Base-by-base conservation (phyloP, 176 grass and related monocot genomes). In the Alopecurus myosuroides region DNA sequence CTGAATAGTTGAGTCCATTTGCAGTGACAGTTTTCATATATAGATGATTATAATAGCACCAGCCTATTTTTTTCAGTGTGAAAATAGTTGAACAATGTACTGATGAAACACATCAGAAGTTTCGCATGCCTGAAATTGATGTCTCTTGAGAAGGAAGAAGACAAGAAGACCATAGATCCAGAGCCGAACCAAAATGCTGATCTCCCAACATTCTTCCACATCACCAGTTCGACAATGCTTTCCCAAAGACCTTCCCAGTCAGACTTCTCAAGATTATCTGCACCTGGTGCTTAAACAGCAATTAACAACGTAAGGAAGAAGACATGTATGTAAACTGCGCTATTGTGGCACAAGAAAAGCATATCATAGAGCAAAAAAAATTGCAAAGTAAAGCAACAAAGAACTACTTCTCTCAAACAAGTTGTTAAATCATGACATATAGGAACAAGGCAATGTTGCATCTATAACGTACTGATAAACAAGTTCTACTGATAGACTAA, bases 131-230 rank as follows among this genome's bases (percentile, higher is more conserved):
- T 95, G 85, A 92, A 92, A 39, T 84, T 62, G 28, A 92, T 76
- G 67, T 88, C 82, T 82, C 44, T 88, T 57, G 93, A 90, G 37
- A 88, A 92, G 70, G 87, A 90, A 76, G 88, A 86, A 63, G 92
- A 92, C 26, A 92, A 41, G 36, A 95, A 90, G 76, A 95, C 77
- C 71, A 92, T 90, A 11, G 90, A 90, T 39, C 88, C 90, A 34
- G 89, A 35, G 46, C 93, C 93, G 44, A 95, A 95, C 93, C 93
- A 95, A 64, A 95, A 86, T 19, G 90, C 69, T 35, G 93, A 90
- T 88, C 80, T 95, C 12, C 85, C 88, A 58, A 84, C 79, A 86
- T 92, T 89, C 28, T 85, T 86, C 90, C 93, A 95, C 93, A 92
- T 95, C 60, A 95, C 86, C 22, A 92, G 88, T 40, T 92, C 93